Evolutionary conservation across 805 yeast genomes (phyloP).

Genomic region (Metschnikowia picachoensis): DNA sequence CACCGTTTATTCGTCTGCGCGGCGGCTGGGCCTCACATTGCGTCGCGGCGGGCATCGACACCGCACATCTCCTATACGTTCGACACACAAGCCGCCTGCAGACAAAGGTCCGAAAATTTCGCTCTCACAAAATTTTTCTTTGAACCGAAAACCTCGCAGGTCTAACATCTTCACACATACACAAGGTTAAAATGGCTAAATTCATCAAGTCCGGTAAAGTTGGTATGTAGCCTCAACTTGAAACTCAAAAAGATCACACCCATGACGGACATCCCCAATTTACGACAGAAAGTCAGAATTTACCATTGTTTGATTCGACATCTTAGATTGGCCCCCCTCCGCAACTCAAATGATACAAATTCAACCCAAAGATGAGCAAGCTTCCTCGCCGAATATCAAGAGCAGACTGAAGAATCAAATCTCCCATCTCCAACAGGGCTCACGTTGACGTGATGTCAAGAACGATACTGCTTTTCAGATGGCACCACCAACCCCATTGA

Average conservation of each 20-base stretch:
- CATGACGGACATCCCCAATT: not conserved
- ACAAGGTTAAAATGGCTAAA: constrained; percentile 77
- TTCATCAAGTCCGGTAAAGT: constrained; percentile 99
- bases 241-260: not conserved
- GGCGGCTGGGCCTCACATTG: too few relatives aligned
- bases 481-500: too few relatives aligned
- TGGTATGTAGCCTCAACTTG: constrained; percentile 61
- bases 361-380: too few relatives aligned
- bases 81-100: constrained; percentile 17
- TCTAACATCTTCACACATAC: constrained; percentile 20
- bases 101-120: constrained; percentile 20
- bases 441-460: too few relatives aligned
- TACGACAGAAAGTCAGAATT: too few relatives aligned
- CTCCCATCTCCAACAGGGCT: too few relatives aligned
- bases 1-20: not conserved
- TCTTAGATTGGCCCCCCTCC: not conserved
- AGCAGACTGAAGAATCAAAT: too few relatives aligned
- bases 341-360: not conserved
- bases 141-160: constrained; percentile 11
- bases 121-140: constrained; percentile 20
- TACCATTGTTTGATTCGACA: not conserved
- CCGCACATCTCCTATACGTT: constrained; percentile 8
- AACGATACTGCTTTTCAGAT: too few relatives aligned
- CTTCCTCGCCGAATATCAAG: too few relatives aligned
- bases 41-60: not conserved